A percentile compares a stretch with the other conserved stretches of the same genome.
Conservation (phyloP, 108 stramenopile genomes). For the Skeletonema tropicum region DNA sequence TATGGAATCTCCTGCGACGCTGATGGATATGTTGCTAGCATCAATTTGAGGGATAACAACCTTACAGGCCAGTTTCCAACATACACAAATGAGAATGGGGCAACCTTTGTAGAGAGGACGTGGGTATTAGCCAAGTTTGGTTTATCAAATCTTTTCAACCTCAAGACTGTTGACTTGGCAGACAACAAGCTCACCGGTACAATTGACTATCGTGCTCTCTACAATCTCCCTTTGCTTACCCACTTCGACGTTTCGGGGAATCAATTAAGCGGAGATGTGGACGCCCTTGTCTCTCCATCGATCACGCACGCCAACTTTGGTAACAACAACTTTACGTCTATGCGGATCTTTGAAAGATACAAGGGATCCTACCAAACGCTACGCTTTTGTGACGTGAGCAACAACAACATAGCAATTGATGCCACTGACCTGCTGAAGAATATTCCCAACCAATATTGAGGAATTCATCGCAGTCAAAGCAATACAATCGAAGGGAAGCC, state of each 20-base stretch:
- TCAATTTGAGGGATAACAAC: not conserved
- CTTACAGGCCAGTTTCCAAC: not conserved
- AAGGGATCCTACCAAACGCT: constrained; percentile 27
- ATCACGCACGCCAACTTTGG: constrained; percentile 54
- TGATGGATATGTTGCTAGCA: not conserved
- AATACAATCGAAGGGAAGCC: constrained; percentile 11
- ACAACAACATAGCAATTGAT: constrained; percentile 43
- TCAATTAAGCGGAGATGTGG: constrained; percentile 31
- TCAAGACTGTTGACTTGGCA: constrained; percentile 23
- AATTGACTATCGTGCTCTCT: constrained; percentile 40
- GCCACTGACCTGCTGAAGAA: constrained; percentile 14
- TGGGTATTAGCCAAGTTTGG: too few species aligned
- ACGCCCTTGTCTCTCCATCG: constrained; percentile 61
- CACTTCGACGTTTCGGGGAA: constrained; percentile 29
- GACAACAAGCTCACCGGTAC: constrained; percentile 18
- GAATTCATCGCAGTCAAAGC: constrained; percentile 11
- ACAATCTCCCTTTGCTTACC: constrained; percentile 46
- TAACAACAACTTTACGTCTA: constrained; percentile 42
- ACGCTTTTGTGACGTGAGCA: constrained; percentile 45
- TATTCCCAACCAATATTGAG: constrained; percentile 21
- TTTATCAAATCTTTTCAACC: not conserved
- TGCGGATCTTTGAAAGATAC: constrained; percentile 58
- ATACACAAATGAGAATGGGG: too few species aligned
- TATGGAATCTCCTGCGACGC: constrained; percentile 2
- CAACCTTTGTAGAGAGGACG: too few species aligned